Base-by-base conservation (phyloP, 176 grass and related monocot genomes). In the Carex littledalei region DNA sequence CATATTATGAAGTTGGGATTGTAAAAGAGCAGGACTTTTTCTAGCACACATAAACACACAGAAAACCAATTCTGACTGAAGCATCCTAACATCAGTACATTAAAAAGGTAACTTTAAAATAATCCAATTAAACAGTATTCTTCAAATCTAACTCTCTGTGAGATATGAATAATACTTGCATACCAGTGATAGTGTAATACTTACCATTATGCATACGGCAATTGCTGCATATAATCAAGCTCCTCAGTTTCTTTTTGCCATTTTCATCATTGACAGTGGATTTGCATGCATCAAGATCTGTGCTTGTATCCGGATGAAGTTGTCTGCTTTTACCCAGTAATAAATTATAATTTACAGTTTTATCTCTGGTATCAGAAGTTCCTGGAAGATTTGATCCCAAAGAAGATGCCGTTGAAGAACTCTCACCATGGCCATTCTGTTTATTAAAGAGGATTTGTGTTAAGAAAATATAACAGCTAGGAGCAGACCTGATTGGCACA, bases 131-230 rank as follows among this genome's bases (percentile, higher is more conserved):
- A 77, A 15, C 55, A 31, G 14, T 56, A 31, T 56, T 78, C 74
- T 76, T 56, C 26, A 53, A 9, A 22, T 54, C 14, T 56, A 56
- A 1, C 14, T 55, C 8, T 55, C 50, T 78, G 24, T 9, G 13
- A 32, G 50, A 55, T 26, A 53, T 32, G 73, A 31, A 77, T 54
- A 22, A 31, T 15, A 54, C 22, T 55, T 13, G 26, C 49, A 77
- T 53, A 54, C 12, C 39, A 13, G 5, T 24, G 8, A 32, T 56
- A 29, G 14, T 18, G 4, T 68, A 5, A 2, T 67, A 67, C 62
- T 83, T 63, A 83, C 81, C 81, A 53, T 67, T 83, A 67, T 83
- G 81, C 81, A 83, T 83, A 17, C 81, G 81, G 58, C 81, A 83
- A 68, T 21, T 83, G 60, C 61, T 50, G 43, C 81, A 83, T 67